Conservation (phyloP, 2,329 filamentous ascomycete species). For the Pseudocercospora fuligena region DNA sequence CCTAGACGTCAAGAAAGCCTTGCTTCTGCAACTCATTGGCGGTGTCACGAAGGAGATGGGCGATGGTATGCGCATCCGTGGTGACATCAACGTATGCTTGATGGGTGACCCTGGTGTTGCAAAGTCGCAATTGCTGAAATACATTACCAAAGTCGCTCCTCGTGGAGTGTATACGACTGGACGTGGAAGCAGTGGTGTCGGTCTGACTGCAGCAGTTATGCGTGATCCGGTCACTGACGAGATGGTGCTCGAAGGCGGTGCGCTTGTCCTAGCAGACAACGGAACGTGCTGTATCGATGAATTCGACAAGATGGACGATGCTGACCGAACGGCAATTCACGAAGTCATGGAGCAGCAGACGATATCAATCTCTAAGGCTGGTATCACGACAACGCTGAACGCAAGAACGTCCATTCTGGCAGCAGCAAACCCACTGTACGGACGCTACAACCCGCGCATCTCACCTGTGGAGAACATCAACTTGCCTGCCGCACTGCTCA, state of each 20-base stretch:
- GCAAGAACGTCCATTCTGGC: conserved; percentile 84
- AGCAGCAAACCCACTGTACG: conserved; percentile 95
- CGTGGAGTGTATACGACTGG: conserved; percentile 86
- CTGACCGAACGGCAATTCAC: conserved; percentile 80
- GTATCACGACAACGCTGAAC: conserved; percentile 95
- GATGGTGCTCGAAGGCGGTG: conserved; percentile 82
- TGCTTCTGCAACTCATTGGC: conserved; percentile 92
- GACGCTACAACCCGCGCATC: conserved; percentile 95
- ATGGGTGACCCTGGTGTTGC: conserved; percentile 99
- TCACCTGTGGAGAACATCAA: conserved; percentile 99
- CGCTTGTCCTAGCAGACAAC: conserved; percentile 79
- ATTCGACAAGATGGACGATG: conserved; percentile 89
- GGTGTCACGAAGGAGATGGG: conserved; percentile 96
- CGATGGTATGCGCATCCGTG: conserved; percentile 98
- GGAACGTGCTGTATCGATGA: conserved; percentile 87
- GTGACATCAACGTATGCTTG: conserved; percentile 96
- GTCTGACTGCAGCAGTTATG: conserved; percentile 83
- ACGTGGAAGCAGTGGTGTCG: conserved; percentile 79
- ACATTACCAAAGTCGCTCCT: conserved; percentile 96
- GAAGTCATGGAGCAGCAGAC: conserved; percentile 91
- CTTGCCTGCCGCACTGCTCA: conserved; percentile 92
- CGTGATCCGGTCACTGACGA: conserved; percentile 82
- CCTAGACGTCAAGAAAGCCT: conserved; percentile 95
- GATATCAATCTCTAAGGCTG: conserved; percentile 85
- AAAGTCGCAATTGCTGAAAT: conserved; percentile 97